Conservation (phyloP, 2,329 filamentous ascomycete species). For the Sphaerulina musiva region DNA sequence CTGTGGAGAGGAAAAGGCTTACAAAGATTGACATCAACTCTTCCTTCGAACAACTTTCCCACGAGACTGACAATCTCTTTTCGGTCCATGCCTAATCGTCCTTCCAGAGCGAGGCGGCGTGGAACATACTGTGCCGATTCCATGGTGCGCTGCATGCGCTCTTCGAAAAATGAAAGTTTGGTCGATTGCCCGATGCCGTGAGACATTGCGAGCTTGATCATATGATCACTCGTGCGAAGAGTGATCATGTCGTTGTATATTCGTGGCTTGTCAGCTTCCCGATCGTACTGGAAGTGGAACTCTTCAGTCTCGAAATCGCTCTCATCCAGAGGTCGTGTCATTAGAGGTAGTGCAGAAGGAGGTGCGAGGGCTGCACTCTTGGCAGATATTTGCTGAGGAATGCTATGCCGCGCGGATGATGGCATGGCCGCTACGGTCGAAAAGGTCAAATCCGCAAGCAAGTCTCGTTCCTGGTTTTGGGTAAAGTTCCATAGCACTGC, state of each 20-base stretch:
- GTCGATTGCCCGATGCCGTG: conserved; percentile 97
- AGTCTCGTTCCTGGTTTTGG: conserved; percentile 90
- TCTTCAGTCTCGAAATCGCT: conserved; percentile 95
- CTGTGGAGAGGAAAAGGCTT: conserved; percentile 39
- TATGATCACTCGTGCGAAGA: conserved; percentile 85
- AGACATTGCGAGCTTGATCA: conserved; percentile 97
- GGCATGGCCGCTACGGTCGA: conserved; percentile 39
- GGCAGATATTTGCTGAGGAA: conserved; percentile 18
- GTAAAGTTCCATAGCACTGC: conserved; percentile 99
- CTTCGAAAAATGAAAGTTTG: conserved; percentile 92
- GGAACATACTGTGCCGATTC: conserved; percentile 85
- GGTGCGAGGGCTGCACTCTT: conserved; percentile 26
- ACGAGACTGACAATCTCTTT: conserved; percentile 89
- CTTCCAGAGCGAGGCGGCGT: conserved; percentile 79
- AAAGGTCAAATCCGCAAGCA: conserved; percentile 90
- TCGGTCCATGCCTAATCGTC: conserved; percentile 82
- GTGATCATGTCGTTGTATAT: conserved; percentile 99
- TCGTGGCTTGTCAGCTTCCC: conserved; percentile 73
- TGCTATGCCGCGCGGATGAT: conserved; percentile 14
- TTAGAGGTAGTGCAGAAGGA: conserved; percentile 55
- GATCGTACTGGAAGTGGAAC: conserved; percentile 96
- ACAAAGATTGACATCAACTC: conserved; percentile 97
- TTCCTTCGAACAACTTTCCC: conserved; percentile 81
- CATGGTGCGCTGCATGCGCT: conserved; percentile 93
- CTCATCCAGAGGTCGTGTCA: conserved; percentile 73